Base-by-base conservation (phyloP, 768 basidiomycete genomes). In the Lentinula sp. region DNA sequence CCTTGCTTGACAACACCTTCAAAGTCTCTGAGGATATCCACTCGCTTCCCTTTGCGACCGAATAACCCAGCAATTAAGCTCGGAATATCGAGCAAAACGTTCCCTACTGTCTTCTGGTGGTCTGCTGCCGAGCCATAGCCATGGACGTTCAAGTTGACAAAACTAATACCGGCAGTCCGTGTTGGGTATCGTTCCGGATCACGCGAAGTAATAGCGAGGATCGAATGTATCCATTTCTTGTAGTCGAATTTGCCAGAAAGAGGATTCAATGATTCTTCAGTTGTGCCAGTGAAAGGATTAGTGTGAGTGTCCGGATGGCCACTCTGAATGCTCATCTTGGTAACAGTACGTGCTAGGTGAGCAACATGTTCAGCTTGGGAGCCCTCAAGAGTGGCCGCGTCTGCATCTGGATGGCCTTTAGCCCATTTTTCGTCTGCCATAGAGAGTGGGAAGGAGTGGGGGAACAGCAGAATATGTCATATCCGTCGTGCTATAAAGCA, bases 1-100 rank as follows among this genome's bases (percentile, higher is more conserved):
- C 82, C 82, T 0, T 78, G 71, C 40, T 75, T 74, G 6, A 83
- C 67, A 4, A 77, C 65, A 16, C 81, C 83, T 23, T 81, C 78
- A 50, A 84, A 79, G 50, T 72, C 72, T 28, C 77, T 71, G 40
- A 84, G 71, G 55, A 84, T 80, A 52, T 73, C 66, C 54, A 63
- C 61, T 42, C 62, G 28, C 45, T n/a, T 39, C 40, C 65, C 64
- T 34, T 61, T 61, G 5, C 74, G 66, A 11, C 72, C 72, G 6
- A 69, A 15, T 21, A 57, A 37, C 8, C 63, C 60, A 53, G 58
- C 59, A 21, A 64, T 54, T 11, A 56, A 58, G 10, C 63, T 60
- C 45, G 63, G 34, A 49, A 68, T 57, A 64, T 68, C 61, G 56
- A 70, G 48, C 50, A 66, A 66, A 10, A 73, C 58, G 63, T 77